Evolutionary conservation across 352 stramenopile species (phyloP), one percentile per base, ranked within the genome.

Genomic region (Pythium utonaiense): DNA sequence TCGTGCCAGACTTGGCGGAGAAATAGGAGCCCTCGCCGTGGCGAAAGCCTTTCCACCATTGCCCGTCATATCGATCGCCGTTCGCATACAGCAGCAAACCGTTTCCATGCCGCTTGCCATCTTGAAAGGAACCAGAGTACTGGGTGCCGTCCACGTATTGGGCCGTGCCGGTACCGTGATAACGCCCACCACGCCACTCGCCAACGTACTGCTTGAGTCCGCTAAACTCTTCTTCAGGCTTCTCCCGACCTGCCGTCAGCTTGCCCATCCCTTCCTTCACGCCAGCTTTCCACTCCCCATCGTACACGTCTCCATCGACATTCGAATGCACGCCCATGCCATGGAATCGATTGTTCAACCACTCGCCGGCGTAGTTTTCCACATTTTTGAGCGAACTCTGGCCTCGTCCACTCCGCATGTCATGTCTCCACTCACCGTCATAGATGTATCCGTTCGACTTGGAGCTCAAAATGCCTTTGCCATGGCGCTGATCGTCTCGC

Each of bases 131-230:
- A 0, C 95, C 95, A 6, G 86, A 92, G 60, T 97, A 98, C 30
- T 97, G 71, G 50, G 89, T 87, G 22, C 88, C 91, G 64, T 98
- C 88, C 38, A 68, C 57, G 45, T 96, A 96, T 34, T 89, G 65
- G 7, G 89, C 86, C 0, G 80, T 96, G 6, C 95, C 95, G 1
- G 75, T 77, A 21, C 91, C 88, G 41, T 96, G 69, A 41, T 89
- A 88, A 17, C 72, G 74, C 3, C 76, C 74, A 28, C 74, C 64
- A 16, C 53, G 30, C 74, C 83, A 95, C 62, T 91, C 83, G 8
- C 81, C 86, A 30, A 80, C 71, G 52, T 87, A 90, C 50, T 82
- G 68, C n/a, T 80, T 77, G 4, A 88, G 33, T 13, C 75, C 74
- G 33, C 72, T 71, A 65, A 78, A 78, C 51, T 73, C 64, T 16